Conservation (phyloP, 23 red algal species). For the Cyanidiococcus yangmingshanensis region DNA sequence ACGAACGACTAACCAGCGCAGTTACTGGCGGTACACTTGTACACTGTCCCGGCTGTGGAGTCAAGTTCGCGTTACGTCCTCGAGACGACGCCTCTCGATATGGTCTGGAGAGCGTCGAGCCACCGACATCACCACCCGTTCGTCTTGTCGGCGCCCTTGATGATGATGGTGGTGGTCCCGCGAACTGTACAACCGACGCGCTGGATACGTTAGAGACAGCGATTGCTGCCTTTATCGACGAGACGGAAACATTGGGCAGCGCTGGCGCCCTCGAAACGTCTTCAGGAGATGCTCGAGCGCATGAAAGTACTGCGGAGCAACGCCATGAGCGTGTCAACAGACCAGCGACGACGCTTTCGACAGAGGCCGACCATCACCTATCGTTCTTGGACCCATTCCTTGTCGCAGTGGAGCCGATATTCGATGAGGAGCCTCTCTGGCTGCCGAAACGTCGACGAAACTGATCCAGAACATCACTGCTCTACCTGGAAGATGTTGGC, state of each 20-base stretch:
- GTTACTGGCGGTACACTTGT: background rate
- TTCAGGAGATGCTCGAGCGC: no score
- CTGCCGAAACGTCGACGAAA: no score
- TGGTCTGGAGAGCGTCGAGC: background rate
- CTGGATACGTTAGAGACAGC: background rate
- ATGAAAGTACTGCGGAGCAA: no score
- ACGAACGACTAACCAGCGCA: background rate
- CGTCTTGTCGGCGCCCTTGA: no score
- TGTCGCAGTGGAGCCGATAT: background rate
- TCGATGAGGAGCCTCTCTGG: constrained; percentile 3
- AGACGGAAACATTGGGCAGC: background rate
- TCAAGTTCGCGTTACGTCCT: background rate
- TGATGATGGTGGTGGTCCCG: no score
- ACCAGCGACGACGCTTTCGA: no score
- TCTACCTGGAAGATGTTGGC: no score
- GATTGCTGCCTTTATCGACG: background rate
- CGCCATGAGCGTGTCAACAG: no score
- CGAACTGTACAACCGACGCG: background rate
- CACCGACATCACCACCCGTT: background rate
- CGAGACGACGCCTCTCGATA: background rate
- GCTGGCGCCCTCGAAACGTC: no score
- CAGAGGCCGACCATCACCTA: background rate
- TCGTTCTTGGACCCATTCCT: no score
- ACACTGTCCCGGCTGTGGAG: background rate
- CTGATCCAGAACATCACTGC: no score